Percentiles rank a stretch among this genome's conserved stretches.
phyloP scores from a whole-genome alignment of 2,329 filamentous ascomycete species.

The Talaromyces sp. region DNA sequence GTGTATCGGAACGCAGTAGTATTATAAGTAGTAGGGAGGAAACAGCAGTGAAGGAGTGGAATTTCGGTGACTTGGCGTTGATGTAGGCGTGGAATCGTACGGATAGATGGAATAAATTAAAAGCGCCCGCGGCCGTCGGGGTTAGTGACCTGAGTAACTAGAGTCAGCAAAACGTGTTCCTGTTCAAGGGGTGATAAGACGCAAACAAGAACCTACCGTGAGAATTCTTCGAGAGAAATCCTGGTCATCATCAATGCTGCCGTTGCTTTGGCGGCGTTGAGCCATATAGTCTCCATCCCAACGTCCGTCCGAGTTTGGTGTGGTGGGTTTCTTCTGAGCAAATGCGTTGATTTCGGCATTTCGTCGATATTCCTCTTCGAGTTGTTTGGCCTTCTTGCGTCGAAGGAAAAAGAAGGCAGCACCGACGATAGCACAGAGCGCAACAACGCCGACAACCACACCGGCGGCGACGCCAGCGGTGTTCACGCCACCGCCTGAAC shows the following conservation, averaged over 20 bases:
- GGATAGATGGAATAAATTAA: not conserved
- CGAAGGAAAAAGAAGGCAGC: constrained; percentile 71
- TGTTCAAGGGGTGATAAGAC: not conserved
- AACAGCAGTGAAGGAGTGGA: not conserved
- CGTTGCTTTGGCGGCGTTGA: constrained; percentile 80
- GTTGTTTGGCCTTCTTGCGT: constrained; percentile 67
- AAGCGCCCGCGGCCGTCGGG: not conserved
- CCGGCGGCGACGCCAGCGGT: constrained; percentile 83
- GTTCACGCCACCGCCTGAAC: constrained; percentile 49
- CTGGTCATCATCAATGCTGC: constrained; percentile 94
- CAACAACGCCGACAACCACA: constrained; percentile 78
- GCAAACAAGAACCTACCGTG: constrained; percentile 58
- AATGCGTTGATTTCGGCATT: constrained; percentile 76
- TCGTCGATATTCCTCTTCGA: constrained; percentile 79
- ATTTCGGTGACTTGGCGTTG: not conserved
- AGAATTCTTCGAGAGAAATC: constrained; percentile 95
- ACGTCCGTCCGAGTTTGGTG: constrained; percentile 69
- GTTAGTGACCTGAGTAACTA: constrained; percentile 7
- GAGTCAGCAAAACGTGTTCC: not conserved
- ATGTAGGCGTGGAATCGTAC: not conserved
- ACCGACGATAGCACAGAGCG: constrained; percentile 59
- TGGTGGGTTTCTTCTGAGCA: constrained; percentile 53
- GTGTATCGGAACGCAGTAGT: not conserved
- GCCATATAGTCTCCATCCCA: constrained; percentile 80
- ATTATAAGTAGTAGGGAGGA: not conserved